Conservation (phyloP, 164 flowering plant species). For the Vitis rotundifolia region DNA sequence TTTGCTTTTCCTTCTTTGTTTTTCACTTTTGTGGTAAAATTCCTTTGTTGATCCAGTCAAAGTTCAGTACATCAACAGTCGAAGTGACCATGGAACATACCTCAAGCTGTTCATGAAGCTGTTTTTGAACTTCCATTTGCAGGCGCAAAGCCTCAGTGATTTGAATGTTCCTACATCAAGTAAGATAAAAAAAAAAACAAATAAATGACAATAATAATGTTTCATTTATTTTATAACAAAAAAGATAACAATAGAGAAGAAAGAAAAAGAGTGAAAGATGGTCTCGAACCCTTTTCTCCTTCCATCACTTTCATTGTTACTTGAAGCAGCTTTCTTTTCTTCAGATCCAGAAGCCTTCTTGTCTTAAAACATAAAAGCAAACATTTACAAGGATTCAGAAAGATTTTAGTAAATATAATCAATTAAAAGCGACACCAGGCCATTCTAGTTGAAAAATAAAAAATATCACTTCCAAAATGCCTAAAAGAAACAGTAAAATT, state of each 20-base stretch:
- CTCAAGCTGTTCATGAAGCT: conserved; percentile 77
- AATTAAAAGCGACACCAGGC: background rate
- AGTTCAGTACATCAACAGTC: too few species aligned
- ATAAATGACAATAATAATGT: too few species aligned
- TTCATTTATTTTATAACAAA: background rate
- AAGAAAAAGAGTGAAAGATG: background rate
- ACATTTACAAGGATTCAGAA: background rate
- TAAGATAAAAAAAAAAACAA: background rate
- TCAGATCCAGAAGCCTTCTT: conserved; percentile 43
- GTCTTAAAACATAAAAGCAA: conserved; percentile 25
- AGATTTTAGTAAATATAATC: background rate
- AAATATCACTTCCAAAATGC: background rate
- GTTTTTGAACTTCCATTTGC: conserved; percentile 68
- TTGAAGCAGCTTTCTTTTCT: conserved; percentile 40
- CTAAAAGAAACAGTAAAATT: background rate
- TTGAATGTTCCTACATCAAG: conserved; percentile 32
- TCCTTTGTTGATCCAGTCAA: too few species aligned
- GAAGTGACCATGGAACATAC: conserved; percentile 17
- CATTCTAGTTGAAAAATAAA: background rate
- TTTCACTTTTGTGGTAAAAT: too few species aligned
- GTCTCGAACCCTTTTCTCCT: conserved; percentile 38
- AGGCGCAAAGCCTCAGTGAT: conserved; percentile 53
- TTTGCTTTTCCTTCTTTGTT: too few species aligned
- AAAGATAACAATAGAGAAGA: background rate
- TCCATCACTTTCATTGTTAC: conserved; percentile 32